Evolutionary conservation across 1,284 basidiomycete species (phyloP).

Genomic region (Farysia itapuensis): DNA sequence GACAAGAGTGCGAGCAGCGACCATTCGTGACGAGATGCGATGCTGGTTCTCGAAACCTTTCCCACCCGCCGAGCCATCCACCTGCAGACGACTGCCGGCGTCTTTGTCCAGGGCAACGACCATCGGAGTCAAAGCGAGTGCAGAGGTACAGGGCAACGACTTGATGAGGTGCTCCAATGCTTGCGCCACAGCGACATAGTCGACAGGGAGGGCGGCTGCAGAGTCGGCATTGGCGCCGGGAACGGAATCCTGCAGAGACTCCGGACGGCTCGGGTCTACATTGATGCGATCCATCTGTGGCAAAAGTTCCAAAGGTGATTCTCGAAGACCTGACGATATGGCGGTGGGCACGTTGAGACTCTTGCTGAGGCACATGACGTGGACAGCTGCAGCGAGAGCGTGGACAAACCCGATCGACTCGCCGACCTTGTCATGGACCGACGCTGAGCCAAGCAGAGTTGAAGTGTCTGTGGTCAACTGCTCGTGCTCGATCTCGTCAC

Average conservation of each 20-base stretch:
- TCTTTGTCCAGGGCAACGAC: constrained; percentile 73
- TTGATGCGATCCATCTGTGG: constrained; percentile 64
- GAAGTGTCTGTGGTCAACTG: constrained; percentile 10
- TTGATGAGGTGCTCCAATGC: constrained; percentile 72
- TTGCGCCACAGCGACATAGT: constrained; percentile 74
- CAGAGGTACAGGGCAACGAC: constrained; percentile 71
- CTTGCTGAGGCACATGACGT: constrained; percentile 41
- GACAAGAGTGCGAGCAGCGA: constrained; percentile 70
- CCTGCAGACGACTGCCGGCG: constrained; percentile 62
- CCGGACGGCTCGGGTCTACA: constrained; percentile 55
- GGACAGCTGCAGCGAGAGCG: constrained; percentile 44
- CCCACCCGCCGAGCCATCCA: constrained; percentile 52
- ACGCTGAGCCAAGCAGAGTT: constrained; percentile 15
- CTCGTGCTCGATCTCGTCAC: constrained; percentile 33
- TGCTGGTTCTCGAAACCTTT: constrained; percentile 59
- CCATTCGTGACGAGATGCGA: constrained; percentile 68
- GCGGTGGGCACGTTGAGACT: constrained; percentile 38
- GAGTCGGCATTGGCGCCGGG: constrained; percentile 39
- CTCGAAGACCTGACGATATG: constrained; percentile 16
- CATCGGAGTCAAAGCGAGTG: constrained; percentile 82
- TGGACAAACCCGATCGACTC: constrained; percentile 46
- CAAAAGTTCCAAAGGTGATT: constrained; percentile 60
- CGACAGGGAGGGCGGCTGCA: constrained; percentile 65
- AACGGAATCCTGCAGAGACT: constrained; percentile 9
- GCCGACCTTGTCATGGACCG: constrained; percentile 21